These are phyloP conservation scores for Geoglossum cookeanum DNA, from an alignment of 2,329 filamentous ascomycete genomes.

Conservation along the genomic window DNA sequence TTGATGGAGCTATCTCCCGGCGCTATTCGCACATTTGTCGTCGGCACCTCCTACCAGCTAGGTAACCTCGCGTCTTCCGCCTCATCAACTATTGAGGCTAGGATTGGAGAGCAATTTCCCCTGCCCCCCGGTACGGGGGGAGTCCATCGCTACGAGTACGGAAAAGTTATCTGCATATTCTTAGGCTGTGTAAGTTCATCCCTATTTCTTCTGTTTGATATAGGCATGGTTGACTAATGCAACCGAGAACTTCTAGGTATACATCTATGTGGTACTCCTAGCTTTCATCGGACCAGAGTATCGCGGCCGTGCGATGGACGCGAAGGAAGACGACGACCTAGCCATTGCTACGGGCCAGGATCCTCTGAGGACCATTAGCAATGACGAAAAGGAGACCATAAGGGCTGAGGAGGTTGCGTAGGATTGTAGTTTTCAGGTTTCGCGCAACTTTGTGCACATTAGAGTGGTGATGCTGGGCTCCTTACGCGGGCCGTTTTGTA, in stretches of 20 bases:
- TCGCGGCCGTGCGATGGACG: background rate
- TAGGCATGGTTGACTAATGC: background rate
- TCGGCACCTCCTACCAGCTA: conserved; percentile 57
- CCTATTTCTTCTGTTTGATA: background rate
- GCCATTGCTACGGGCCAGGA: background rate
- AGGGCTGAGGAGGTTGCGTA: too few relatives aligned
- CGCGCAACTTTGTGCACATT: too few relatives aligned
- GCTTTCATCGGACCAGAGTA: conserved; percentile 40
- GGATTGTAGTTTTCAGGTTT: too few relatives aligned
- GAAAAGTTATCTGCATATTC: conserved; percentile 76
- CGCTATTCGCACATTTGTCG: conserved; percentile 53
- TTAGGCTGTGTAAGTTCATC: conserved; percentile 44
- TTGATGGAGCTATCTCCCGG: conserved; percentile 59
- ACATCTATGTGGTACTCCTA: conserved; percentile 38
- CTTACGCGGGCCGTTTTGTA: too few relatives aligned
- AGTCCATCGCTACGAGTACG: conserved; percentile 48
- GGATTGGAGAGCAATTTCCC: conserved; percentile 55
- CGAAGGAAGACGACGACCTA: background rate
- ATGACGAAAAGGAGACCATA: too few relatives aligned
- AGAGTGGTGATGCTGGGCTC: too few relatives aligned
- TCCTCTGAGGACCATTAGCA: background rate
- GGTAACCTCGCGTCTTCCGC: conserved; percentile 55
- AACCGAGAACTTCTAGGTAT: conserved; percentile 25
- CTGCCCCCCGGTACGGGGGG: conserved; percentile 31
- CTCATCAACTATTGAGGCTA: conserved; percentile 57